phyloP scores from a whole-genome alignment of 768 basidiomycete species.

The Suillus luteus region DNA sequence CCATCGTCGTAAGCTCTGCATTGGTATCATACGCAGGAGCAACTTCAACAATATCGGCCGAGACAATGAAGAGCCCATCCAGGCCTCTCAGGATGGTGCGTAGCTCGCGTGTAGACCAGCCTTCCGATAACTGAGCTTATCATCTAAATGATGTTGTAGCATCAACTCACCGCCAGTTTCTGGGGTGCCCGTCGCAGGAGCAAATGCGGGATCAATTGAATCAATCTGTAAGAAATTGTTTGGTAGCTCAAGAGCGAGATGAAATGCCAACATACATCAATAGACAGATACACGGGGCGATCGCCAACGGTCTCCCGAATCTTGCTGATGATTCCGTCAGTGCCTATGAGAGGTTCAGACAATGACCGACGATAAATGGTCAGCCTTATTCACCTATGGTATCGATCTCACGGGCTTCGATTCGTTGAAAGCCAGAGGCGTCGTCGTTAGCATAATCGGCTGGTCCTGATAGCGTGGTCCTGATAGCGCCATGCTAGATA shows the following conservation, averaged over 20 bases:
- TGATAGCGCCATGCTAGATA: constrained; percentile 80
- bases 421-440: constrained; percentile 75
- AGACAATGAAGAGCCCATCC: constrained; percentile 74
- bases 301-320: constrained; percentile 79
- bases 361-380: not conserved
- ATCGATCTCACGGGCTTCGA: constrained; percentile 85
- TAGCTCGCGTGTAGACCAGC: constrained; percentile 81
- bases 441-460: constrained; percentile 81
- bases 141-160: constrained; percentile 10
- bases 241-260: constrained; percentile 9
- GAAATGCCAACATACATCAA: constrained; percentile 53
- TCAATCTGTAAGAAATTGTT: constrained; percentile 52
- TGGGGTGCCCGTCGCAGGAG: constrained; percentile 83
- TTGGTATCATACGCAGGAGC: constrained; percentile 79
- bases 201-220: constrained; percentile 79
- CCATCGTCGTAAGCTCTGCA: constrained; percentile 64
- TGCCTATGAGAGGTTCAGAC: constrained; percentile 43
- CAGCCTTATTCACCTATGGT: constrained; percentile 54
- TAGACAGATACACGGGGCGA: constrained; percentile 76
- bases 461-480: constrained; percentile 78
- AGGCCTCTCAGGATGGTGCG: constrained; percentile 76
- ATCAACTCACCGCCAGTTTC: constrained; percentile 63
- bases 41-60: constrained; percentile 84
- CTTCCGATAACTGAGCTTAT: constrained; percentile 15
- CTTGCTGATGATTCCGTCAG: constrained; percentile 75